Base-by-base conservation (phyloP, 1,284 basidiomycete species). In the Heterobasidion irregulare region DNA sequence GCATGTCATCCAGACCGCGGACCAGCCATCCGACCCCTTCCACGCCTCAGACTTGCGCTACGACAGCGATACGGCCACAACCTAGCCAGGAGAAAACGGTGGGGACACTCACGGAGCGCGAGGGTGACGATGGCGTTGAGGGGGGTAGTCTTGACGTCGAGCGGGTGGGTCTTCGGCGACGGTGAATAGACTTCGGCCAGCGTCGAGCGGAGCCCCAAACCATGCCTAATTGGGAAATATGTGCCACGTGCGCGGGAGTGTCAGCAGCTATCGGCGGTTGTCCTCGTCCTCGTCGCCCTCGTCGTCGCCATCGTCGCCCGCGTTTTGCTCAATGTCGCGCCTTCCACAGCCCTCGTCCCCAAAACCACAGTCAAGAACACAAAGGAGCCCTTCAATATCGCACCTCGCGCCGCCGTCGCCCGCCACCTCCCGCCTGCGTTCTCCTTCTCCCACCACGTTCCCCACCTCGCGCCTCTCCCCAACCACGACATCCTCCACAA, bases 311-410 rank as follows among this genome's bases (percentile, higher is more conserved):
- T 32, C 9, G 9, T 19, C 13, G 13, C n/a, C 16, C 19, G 16
- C 5, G 47, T 47, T 32, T 19, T 26, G 13, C 47, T 47, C 38
- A 16, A 77, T 80, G 79, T 80, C 79, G 57, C 77, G 79, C 58
- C 68, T 78, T 44, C 76, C 78, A 13, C 75, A 74, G 57, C 66
- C 70, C 5, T 66, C 73, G 4, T 70, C 74, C n/a, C 70, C 74
- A 41, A 69, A 73, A 50, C 57, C 71, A 47, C 70, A 55, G 33
- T 59, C 65, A 61, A 72, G 67, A 62, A 63, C 12, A 8, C 54
- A 48, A 13, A 13, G 57, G 6, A 52, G 43, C 47, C 55, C 50
- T 19, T 59, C 55, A 33, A 55, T 45, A 48, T 49, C 58, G 15
- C 57, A 53, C 9, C 32, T 52, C 54, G 16, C 52, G 26, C 48